Evolutionary conservation across 495 filamentous ascomycete species (phyloP).

Genomic region (Daldinia bambusicola): DNA sequence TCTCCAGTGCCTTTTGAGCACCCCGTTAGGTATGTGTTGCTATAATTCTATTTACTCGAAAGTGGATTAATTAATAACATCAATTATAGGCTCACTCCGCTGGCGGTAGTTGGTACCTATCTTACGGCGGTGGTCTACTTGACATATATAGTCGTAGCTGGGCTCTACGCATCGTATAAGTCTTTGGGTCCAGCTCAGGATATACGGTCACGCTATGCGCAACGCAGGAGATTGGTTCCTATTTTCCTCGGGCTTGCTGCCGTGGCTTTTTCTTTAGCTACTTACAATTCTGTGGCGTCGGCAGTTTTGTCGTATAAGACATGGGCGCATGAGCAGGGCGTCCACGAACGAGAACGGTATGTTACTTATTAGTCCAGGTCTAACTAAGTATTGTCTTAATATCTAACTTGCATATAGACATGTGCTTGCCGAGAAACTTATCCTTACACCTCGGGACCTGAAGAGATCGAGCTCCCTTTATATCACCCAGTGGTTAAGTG

Average conservation of each 20-base stretch:
- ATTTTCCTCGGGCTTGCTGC: conserved; percentile 57
- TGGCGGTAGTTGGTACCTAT: conserved; percentile 51
- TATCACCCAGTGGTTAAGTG: conserved; percentile 59
- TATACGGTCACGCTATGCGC: conserved; percentile 57
- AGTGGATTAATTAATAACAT: conserved; percentile 6
- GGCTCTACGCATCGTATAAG: conserved; percentile 57
- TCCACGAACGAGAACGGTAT: conserved; percentile 53
- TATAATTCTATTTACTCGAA: neutral
- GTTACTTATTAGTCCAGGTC: conserved; percentile 5
- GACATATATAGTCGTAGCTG: conserved; percentile 50
- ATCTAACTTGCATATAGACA: conserved; percentile 34
- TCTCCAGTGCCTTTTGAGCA: conserved; percentile 35
- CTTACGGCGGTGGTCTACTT: conserved; percentile 51
- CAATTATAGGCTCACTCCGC: conserved; percentile 51
- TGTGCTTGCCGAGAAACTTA: conserved; percentile 18
- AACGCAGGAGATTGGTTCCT: conserved; percentile 53
- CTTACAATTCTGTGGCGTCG: conserved; percentile 51
- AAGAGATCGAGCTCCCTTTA: conserved; percentile 45
- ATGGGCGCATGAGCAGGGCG: conserved; percentile 60
- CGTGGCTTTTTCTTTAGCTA: conserved; percentile 50
- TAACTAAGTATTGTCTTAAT: neutral
- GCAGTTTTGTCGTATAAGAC: conserved; percentile 57
- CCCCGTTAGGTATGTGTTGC: conserved; percentile 46
- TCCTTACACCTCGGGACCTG: conserved; percentile 31
- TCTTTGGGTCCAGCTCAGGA: conserved; percentile 57